Conservation (phyloP, 164 flowering plant genomes). For the Taxillus chinensis region DNA sequence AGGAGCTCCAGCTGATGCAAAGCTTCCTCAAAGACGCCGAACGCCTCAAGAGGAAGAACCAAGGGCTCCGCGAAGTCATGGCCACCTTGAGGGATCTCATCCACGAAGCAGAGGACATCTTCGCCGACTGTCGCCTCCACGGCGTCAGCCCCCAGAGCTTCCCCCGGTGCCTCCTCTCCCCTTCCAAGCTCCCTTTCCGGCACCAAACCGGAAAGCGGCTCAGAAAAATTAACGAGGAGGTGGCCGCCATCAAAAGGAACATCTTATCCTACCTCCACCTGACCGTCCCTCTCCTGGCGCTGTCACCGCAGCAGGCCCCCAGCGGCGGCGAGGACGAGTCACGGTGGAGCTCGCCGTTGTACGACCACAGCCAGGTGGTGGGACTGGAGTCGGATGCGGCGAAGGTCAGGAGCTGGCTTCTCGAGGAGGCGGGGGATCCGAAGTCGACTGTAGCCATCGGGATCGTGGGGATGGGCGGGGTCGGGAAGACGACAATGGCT, state of each 20-base stretch:
- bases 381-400: conserved; percentile 36
- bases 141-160: conserved; percentile 3
- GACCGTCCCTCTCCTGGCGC: conserved; percentile 11
- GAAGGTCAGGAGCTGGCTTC: conserved; percentile 36
- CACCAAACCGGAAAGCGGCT: conserved; percentile 25
- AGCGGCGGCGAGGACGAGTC: too few relatives aligned
- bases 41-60: conserved; percentile 27
- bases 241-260: conserved; percentile 17
- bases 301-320: conserved; percentile 1
- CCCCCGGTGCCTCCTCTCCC: conserved; percentile 10
- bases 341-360: conserved; percentile 32
- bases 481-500: conserved; percentile 49
- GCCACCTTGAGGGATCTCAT: conserved; percentile 23
- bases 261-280: conserved; percentile 21
- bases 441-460: conserved; percentile 20
- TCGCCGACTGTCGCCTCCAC: conserved; percentile 27
- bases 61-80: conserved; percentile 17
- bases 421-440: conserved; percentile 16
- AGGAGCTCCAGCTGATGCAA: conserved; percentile 30
- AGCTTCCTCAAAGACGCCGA: conserved; percentile 38
- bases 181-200: conserved; percentile 14
- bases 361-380: conserved; percentile 36
- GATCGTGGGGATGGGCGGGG: conserved; percentile 51
- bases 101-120: conserved; percentile 37
- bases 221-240: conserved; percentile 24